Evolutionary conservation across 331 rosid species (phyloP).

Genomic region (Acacia pycnantha): DNA sequence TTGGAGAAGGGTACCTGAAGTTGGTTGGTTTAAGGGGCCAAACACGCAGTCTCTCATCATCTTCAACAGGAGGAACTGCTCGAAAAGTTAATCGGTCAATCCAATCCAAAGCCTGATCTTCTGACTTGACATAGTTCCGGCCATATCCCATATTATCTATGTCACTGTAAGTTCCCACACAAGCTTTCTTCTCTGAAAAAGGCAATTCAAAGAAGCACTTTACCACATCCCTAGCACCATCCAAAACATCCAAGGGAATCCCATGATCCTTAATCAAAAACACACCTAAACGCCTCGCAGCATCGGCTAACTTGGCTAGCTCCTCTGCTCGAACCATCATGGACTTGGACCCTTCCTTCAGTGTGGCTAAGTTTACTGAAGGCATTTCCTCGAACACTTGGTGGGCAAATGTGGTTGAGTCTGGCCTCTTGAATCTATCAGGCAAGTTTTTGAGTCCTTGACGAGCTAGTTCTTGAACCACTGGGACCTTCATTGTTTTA

Average conservation of each 20-base stretch:
- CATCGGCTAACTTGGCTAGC: not conserved
- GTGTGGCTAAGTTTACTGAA: not conserved
- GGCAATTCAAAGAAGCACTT: not conserved
- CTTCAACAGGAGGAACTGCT: not conserved
- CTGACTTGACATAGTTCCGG: slow-evolving; percentile 3
- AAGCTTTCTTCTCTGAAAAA: not conserved
- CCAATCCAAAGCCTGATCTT: slow-evolving; percentile 26
- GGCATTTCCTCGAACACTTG: not conserved
- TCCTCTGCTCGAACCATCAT: not conserved
- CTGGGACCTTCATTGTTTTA: not conserved
- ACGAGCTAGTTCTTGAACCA: not conserved
- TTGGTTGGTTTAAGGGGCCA: slow-evolving; percentile 20
- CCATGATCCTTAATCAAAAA: too few species aligned
- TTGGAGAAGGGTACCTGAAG: not conserved
- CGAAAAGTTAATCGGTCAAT: slow-evolving; percentile 17
- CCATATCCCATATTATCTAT: slow-evolving; percentile 26
- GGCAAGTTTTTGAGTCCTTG: not conserved
- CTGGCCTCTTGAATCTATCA: not conserved
- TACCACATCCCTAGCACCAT: not conserved
- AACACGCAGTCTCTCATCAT: slow-evolving; percentile 3
- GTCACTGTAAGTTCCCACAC: not conserved
- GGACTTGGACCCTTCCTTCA: not conserved
- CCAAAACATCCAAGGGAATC: not conserved
- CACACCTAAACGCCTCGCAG: not conserved
- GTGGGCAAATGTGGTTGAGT: not conserved